phyloP scores from a whole-genome alignment of 306 rosid species.

The Fragaria iinumae region DNA sequence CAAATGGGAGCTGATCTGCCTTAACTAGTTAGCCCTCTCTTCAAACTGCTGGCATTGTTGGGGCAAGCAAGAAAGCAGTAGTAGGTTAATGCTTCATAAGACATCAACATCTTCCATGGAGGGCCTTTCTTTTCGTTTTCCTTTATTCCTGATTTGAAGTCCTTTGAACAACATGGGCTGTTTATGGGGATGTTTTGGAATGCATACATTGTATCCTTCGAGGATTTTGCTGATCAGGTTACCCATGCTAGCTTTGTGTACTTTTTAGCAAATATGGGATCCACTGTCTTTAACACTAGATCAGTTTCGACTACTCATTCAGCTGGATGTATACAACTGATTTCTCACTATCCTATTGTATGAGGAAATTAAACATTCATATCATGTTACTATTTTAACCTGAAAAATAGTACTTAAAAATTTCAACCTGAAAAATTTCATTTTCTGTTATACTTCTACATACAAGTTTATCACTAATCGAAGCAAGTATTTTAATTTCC shows the following conservation, averaged over 20 bases:
- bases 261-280: neutral
- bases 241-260: neutral
- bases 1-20: neutral
- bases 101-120: neutral
- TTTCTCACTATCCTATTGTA: neutral
- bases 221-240: neutral
- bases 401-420: too few relatives aligned
- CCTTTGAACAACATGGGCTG: slow-evolving; percentile 4
- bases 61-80: neutral
- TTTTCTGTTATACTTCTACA: neutral
- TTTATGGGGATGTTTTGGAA: neutral
- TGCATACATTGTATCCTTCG: neutral
- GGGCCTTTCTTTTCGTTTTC: neutral
- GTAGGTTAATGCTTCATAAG: neutral
- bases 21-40: neutral
- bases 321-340: neutral
- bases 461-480: neutral
- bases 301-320: neutral
- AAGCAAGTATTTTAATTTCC: neutral
- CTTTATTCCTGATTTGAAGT: neutral
- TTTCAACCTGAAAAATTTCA: neutral
- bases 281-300: neutral
- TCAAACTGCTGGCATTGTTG: neutral
- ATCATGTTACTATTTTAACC: neutral
- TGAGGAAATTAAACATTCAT: neutral